Conservation (phyloP, 345 rosid genomes). For the Sisymbrium irio region DNA sequence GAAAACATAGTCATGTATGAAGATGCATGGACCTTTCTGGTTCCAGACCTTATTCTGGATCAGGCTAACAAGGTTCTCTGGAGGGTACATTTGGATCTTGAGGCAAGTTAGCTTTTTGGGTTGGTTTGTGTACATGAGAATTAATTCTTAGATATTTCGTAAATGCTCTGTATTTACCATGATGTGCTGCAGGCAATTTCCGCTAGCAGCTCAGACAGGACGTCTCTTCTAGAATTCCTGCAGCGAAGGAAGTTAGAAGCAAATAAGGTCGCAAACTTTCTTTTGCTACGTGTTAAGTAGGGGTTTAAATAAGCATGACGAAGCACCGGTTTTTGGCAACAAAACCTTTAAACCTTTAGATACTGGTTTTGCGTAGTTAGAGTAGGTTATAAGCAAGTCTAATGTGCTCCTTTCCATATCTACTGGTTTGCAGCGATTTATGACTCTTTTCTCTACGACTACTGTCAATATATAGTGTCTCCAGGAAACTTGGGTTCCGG, state of each 20-base stretch:
- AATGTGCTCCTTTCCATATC: neutral
- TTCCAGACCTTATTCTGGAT: constrained; percentile 88
- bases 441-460: neutral
- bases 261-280: constrained; percentile 56
- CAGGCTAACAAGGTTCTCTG: constrained; percentile 67
- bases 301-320: neutral
- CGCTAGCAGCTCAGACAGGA: constrained; percentile 91
- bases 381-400: constrained; percentile 4
- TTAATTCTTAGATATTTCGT: neutral
- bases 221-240: constrained; percentile 80
- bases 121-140: neutral
- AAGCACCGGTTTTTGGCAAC: constrained; percentile 2
- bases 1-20: constrained; percentile 63
- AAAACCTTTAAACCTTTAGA: neutral
- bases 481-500: neutral
- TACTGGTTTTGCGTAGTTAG: neutral
- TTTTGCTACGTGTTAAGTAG: neutral
- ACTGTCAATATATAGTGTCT: constrained; percentile 3
- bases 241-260: constrained; percentile 93
- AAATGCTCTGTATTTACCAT: neutral
- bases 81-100: constrained; percentile 90
- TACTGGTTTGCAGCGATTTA: neutral
- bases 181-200: constrained; percentile 71
- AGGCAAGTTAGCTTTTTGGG: constrained; percentile 50
- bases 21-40: constrained; percentile 86